phyloP scores from a whole-genome alignment of 2,329 filamentous ascomycete genomes.

The Colletotrichum incanum region DNA sequence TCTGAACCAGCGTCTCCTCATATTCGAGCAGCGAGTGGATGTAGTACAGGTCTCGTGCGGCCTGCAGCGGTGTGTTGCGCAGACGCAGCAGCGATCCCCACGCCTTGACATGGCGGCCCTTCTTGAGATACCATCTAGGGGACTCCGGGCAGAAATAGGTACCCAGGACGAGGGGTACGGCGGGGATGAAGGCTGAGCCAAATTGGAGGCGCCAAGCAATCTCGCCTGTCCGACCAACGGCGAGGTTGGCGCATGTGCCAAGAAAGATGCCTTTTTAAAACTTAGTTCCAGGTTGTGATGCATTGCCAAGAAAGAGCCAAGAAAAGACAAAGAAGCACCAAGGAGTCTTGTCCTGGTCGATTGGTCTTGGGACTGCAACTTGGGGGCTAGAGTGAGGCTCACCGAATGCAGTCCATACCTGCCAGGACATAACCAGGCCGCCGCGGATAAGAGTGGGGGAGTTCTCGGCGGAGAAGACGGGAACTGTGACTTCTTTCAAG shows the following conservation, averaged over 20 bases:
- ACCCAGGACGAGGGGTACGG: slow-evolving; percentile 70
- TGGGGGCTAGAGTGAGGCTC: slow-evolving; percentile 20
- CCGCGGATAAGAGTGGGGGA: slow-evolving; percentile 68
- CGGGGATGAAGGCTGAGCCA: slow-evolving; percentile 76
- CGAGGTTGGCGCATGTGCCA: slow-evolving; percentile 76
- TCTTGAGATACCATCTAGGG: slow-evolving; percentile 78
- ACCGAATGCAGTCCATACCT: slow-evolving; percentile 69
- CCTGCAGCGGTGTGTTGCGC: slow-evolving; percentile 72
- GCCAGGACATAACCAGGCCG: slow-evolving; percentile 69
- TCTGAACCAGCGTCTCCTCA: slow-evolving; percentile 48
- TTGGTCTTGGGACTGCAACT: not conserved
- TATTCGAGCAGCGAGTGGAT: slow-evolving; percentile 61
- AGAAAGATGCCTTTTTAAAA: slow-evolving; percentile 70
- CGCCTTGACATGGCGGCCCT: slow-evolving; percentile 68
- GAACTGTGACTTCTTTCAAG: slow-evolving; percentile 63
- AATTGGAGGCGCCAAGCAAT: slow-evolving; percentile 77
- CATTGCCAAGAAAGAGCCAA: not conserved
- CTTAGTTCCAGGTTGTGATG: not conserved
- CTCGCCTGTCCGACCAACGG: slow-evolving; percentile 70
- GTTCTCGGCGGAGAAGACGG: slow-evolving; percentile 69
- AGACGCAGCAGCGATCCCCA: slow-evolving; percentile 70
- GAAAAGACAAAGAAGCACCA: not conserved
- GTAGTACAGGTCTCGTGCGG: slow-evolving; percentile 75
- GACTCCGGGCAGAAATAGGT: slow-evolving; percentile 77
- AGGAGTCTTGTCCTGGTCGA: not conserved